A percentile compares a stretch with the other conserved stretches of the same genome.
phyloP scores from a whole-genome alignment of 208 protist species.

The Leishmania arabica region DNA sequence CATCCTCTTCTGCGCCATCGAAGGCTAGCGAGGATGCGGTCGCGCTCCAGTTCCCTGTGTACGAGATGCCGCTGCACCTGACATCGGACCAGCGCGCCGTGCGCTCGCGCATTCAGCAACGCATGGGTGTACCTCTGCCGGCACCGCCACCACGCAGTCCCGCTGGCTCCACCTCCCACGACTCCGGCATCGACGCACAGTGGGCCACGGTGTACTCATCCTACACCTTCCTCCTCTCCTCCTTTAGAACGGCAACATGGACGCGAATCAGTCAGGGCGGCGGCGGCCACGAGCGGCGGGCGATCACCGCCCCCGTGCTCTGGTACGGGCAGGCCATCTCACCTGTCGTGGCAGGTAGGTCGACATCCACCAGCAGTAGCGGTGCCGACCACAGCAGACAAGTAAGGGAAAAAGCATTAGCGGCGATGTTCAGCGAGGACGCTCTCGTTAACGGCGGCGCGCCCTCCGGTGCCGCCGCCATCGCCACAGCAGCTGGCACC shows the following conservation, averaged over 20 bases:
- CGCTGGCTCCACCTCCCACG: neutral
- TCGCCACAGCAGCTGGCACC: conserved; percentile 9
- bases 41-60: neutral
- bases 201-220: conserved; percentile 25
- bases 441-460: neutral
- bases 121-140: conserved; percentile 21
- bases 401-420: neutral
- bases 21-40: neutral
- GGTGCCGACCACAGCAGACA: conserved; percentile 1
- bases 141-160: neutral
- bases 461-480: neutral
- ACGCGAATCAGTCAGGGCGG: neutral
- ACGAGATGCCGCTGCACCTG: conserved; percentile 20
- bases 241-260: conserved; percentile 9
- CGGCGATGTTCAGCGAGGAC: neutral
- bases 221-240: conserved; percentile 33
- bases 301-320: conserved; percentile 25
- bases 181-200: neutral
- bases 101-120: conserved; percentile 31
- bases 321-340: conserved; percentile 20
- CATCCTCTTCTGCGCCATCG: neutral
- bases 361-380: neutral
- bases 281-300: neutral
- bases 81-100: conserved; percentile 21
- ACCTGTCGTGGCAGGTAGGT: neutral